These are phyloP conservation scores for Metarhizium guizhouense DNA, from an alignment of 2,329 filamentous ascomycete species.

Conservation along the genomic window DNA sequence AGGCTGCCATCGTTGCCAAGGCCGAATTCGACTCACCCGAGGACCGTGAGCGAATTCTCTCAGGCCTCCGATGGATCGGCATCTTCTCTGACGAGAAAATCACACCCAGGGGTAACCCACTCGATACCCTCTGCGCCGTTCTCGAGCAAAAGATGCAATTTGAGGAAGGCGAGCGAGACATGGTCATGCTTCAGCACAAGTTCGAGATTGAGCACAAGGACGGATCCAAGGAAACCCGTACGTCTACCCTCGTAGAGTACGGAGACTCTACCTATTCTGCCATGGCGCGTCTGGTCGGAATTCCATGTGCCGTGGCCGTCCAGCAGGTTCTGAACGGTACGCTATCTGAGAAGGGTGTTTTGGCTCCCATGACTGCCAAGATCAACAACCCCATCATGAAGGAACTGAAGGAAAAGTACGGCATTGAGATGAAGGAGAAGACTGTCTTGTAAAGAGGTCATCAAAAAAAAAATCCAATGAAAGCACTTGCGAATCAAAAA, in stretches of 20 bases:
- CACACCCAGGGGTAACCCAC: slow-evolving; percentile 65
- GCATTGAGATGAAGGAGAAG: slow-evolving; percentile 66
- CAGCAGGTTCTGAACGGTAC: slow-evolving; percentile 70
- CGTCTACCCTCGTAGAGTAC: slow-evolving; percentile 75
- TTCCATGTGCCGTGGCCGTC: slow-evolving; percentile 60
- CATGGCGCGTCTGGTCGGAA: slow-evolving; percentile 77
- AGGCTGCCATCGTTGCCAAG: slow-evolving; percentile 66
- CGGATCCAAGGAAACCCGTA: slow-evolving; percentile 66
- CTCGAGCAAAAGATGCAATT: slow-evolving; percentile 91
- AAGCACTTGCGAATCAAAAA: neutral
- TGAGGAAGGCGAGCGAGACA: slow-evolving; percentile 71
- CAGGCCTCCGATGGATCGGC: slow-evolving; percentile 65
- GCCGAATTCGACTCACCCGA: slow-evolving; percentile 60
- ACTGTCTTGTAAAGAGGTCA: slow-evolving; percentile 22
- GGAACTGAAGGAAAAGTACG: slow-evolving; percentile 70
- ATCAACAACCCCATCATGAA: slow-evolving; percentile 67
- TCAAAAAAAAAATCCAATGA: neutral
- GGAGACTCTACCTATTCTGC: slow-evolving; percentile 73
- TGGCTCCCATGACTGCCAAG: slow-evolving; percentile 67
- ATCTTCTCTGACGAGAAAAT: slow-evolving; percentile 61
- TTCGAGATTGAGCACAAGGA: slow-evolving; percentile 56
- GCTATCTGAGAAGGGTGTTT: slow-evolving; percentile 61
- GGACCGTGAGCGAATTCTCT: slow-evolving; percentile 60
- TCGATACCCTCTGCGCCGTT: slow-evolving; percentile 84
- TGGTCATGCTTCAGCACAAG: slow-evolving; percentile 73